Base-by-base conservation (phyloP, 73 alveolate genomes). In the Symbiodinium natans region DNA sequence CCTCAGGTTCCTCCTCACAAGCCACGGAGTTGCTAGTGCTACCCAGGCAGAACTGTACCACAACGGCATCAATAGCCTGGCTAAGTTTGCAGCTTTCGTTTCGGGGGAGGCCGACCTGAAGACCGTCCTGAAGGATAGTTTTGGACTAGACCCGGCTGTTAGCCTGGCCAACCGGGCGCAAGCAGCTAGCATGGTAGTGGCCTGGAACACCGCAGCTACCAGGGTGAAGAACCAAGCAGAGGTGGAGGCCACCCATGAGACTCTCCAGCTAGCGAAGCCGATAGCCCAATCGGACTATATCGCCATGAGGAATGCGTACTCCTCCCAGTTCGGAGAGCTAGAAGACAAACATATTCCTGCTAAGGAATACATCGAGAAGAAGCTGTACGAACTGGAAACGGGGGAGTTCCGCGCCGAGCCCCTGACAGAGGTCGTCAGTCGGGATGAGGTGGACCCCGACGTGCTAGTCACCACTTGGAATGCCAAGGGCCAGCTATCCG, bases 381-480 rank as follows among this genome's bases (percentile, higher is more conserved):
- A 82, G 27, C 73, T 82, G 0, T 41, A 40, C 3, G 92, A 82
- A 25, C 41, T 82, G 21, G 92, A 82, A 3, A 41, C 17, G 3
- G 92, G 92, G 1, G 92, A 82, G 41, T 82, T 41, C 23, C 38
- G 92, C 0, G 92, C 92, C 10, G 92, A 82, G 25, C 15, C 71
- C 1, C 41, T 82, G 39, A 0, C 39, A 23, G 71, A 82, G 27
- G 92, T 82, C 0, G 71, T 82, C 3, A 23, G 42, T 0, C 15
- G n/a, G 41, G 92, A 82, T 15, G 92, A 82, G 41, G 29, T 41
- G 15, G 92, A 82, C 31, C 92, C 92, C 0, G 92, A 83, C 11
- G 1, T 31, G 10, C 23, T 83, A 41, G 2, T 83, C 42, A 68
- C 92, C 59, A 31, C 41, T 10, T 83, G 71, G 71, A 73, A 83